Conservation (phyloP, 1,139 yeast species). For the Debaryomycetaceae sp. region DNA sequence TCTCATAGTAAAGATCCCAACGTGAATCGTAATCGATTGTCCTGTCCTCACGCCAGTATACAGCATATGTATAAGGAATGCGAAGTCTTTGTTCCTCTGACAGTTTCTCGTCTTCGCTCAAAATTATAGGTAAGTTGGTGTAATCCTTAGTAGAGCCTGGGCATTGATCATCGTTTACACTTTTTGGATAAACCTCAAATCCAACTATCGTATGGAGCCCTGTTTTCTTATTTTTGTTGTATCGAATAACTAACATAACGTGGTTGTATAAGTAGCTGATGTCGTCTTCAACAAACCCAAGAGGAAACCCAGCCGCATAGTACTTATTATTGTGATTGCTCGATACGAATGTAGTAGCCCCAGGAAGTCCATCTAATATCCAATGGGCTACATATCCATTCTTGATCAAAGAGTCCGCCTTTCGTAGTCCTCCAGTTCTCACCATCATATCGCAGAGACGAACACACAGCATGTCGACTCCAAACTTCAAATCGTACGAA, state of each 20-base stretch:
- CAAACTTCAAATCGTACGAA: conserved; percentile 60
- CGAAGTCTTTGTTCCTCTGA: conserved; percentile 22
- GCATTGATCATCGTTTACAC: conserved; percentile 64
- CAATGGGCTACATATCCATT: conserved; percentile 79
- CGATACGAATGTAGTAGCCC: conserved; percentile 80
- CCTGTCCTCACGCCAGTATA: conserved; percentile 83
- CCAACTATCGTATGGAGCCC: conserved; percentile 70
- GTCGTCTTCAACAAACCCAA: conserved; percentile 65
- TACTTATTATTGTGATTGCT: conserved; percentile 58
- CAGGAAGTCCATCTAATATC: conserved; percentile 82
- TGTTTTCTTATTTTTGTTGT: conserved; percentile 48
- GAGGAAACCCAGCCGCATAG: conserved; percentile 83
- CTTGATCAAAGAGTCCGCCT: conserved; percentile 61
- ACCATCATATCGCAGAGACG: conserved; percentile 59
- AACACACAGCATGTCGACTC: conserved; percentile 60
- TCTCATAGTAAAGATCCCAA: conserved; percentile 70
- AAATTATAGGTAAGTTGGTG: conserved; percentile 47
- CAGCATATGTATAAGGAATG: conserved; percentile 80
- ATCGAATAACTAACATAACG: conserved; percentile 74
- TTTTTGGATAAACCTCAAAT: conserved; percentile 85
- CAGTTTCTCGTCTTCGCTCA: conserved; percentile 15
- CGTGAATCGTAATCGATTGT: conserved; percentile 64
- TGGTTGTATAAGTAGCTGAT: conserved; percentile 70
- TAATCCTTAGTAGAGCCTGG: conserved; percentile 66
- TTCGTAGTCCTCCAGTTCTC: conserved; percentile 43